phyloP scores from a whole-genome alignment of 2,329 filamentous ascomycete genomes.

The Hypoxylon sp. region DNA sequence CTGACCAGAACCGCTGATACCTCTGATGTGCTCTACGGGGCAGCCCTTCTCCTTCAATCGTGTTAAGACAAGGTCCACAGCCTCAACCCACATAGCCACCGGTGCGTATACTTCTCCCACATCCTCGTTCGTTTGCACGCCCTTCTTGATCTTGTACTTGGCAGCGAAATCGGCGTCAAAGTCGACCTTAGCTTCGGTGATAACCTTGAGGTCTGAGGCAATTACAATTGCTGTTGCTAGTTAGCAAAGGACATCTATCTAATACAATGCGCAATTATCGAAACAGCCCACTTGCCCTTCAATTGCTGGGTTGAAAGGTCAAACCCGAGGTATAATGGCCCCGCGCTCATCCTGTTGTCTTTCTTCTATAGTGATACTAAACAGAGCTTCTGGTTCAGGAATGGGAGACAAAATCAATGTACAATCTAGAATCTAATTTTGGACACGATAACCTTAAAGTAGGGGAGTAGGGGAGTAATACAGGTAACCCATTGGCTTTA shows the following conservation, averaged over 20 bases:
- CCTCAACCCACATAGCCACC: conserved; percentile 94
- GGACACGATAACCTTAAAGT: neutral
- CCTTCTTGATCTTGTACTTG: conserved; percentile 87
- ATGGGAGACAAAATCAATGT: conserved; percentile 11
- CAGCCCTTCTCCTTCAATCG: conserved; percentile 78
- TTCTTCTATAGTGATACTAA: conserved; percentile 7
- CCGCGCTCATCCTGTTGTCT: conserved; percentile 56
- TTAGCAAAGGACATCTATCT: conserved; percentile 21
- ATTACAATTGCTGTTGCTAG: conserved; percentile 79
- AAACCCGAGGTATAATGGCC: conserved; percentile 88
- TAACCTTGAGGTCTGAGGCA: conserved; percentile 82
- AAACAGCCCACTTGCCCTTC: conserved; percentile 73
- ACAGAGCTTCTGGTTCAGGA: conserved; percentile 1
- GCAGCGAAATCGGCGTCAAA: conserved; percentile 86
- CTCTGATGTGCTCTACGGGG: conserved; percentile 81
- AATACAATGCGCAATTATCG: neutral
- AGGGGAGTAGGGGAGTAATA: conserved; percentile 2
- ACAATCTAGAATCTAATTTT: conserved; percentile 20
- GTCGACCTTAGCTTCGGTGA: conserved; percentile 90
- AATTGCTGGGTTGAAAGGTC: conserved; percentile 97
- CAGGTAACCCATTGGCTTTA: conserved; percentile 18
- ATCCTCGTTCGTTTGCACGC: conserved; percentile 83
- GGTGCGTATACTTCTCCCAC: conserved; percentile 94
- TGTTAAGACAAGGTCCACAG: conserved; percentile 85
- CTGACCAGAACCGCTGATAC: conserved; percentile 92